phyloP scores from a whole-genome alignment of 208 protist species.

The Crithidia brevicula region DNA sequence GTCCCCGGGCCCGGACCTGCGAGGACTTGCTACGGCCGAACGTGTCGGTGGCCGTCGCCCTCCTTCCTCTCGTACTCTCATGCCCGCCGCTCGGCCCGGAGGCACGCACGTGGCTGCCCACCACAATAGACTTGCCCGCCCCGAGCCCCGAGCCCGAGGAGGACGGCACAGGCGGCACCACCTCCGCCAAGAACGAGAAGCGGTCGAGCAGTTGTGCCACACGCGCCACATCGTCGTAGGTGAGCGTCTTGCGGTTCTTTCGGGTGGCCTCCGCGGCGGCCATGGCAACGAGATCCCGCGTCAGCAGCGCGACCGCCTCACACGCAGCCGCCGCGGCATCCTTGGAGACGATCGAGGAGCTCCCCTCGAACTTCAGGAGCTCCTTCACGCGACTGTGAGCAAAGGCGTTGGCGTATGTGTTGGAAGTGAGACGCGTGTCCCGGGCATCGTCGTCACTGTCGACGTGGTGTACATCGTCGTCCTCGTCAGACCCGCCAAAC shows the following conservation, averaged over 20 bases:
- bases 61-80: too few species aligned
- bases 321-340: slow-evolving; percentile 50
- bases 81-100: too few species aligned
- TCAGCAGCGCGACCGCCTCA: slow-evolving; percentile 70
- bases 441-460: slow-evolving; percentile 20
- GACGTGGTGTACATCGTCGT: not conserved
- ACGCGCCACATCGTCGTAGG: slow-evolving; percentile 70
- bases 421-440: slow-evolving; percentile 1
- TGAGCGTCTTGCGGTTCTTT: slow-evolving; percentile 57
- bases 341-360: slow-evolving; percentile 54
- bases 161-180: slow-evolving; percentile 45
- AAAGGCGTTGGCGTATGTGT: slow-evolving; percentile 35
- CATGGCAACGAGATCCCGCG: slow-evolving; percentile 52
- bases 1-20: not conserved
- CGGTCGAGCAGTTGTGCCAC: slow-evolving; percentile 70
- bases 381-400: slow-evolving; percentile 64
- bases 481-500: not conserved
- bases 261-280: slow-evolving; percentile 61
- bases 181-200: slow-evolving; percentile 63
- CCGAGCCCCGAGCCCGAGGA: not conserved
- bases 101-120: slow-evolving; percentile 15
- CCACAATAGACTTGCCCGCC: slow-evolving; percentile 19
- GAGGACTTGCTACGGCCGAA: not conserved
- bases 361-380: slow-evolving; percentile 67
- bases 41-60: too few species aligned